Evolutionary conservation across 768 basidiomycete species (phyloP).

Genomic region (Trametopsis cervina): DNA sequence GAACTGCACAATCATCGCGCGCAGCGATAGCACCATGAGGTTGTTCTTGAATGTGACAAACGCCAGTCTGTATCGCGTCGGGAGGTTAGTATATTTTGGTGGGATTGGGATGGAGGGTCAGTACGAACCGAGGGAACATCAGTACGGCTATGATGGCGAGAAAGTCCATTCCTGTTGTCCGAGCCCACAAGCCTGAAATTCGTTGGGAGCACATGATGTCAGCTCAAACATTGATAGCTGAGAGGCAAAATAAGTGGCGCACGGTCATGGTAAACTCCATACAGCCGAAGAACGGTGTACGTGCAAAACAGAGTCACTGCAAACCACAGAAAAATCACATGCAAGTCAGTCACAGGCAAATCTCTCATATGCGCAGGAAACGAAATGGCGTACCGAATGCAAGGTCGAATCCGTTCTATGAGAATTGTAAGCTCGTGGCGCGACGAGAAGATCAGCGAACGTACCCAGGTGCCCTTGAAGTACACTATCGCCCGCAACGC

Average conservation of each 20-base stretch:
- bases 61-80: constrained; percentile 50
- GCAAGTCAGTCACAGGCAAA: background rate
- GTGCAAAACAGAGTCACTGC: constrained; percentile 74
- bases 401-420: constrained; percentile 86
- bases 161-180: constrained; percentile 67
- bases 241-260: constrained; percentile 17
- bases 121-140: constrained; percentile 72
- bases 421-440: constrained; percentile 5
- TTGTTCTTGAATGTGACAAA: constrained; percentile 86
- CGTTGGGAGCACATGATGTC: too few species aligned
- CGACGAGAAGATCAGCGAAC: constrained; percentile 12
- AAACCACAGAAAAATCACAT: too few species aligned
- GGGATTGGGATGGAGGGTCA: background rate
- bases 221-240: too few species aligned
- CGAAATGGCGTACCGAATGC: constrained; percentile 55
- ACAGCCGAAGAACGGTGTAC: constrained; percentile 71
- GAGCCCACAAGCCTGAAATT: constrained; percentile 55
- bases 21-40: constrained; percentile 71
- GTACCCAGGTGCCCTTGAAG: constrained; percentile 80
- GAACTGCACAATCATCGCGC: constrained; percentile 94
- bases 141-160: constrained; percentile 86
- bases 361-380: background rate
- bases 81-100: background rate
- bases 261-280: constrained; percentile 71
- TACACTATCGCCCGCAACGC: constrained; percentile 43